phyloP scores from a whole-genome alignment of 441 rosid genomes.

The Aleurites moluccanus region DNA sequence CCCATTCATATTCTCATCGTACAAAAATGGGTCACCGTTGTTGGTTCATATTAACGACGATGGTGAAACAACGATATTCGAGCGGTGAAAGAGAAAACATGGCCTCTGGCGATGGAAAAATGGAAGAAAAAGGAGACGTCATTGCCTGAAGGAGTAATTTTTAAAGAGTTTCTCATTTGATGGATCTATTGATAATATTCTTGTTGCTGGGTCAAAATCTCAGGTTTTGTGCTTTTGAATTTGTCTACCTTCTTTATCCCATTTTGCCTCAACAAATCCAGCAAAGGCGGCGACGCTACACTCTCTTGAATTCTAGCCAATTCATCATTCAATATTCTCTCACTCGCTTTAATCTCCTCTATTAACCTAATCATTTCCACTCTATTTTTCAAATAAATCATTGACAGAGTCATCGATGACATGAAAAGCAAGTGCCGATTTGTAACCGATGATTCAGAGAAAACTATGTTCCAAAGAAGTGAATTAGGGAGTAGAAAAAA shows the following conservation, averaged over 20 bases:
- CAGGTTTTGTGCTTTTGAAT: no score
- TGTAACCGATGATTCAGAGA: conserved; percentile 54
- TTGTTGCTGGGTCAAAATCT: no score
- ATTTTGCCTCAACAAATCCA: conserved; percentile 24
- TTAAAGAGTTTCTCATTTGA: no score
- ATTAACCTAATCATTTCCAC: no score
- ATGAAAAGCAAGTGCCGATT: conserved; percentile 39
- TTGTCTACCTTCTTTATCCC: no score
- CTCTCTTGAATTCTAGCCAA: conserved; percentile 52
- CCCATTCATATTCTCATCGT: no score
- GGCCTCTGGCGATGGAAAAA: no score
- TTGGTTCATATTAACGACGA: not conserved
- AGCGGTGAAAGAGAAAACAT: not conserved
- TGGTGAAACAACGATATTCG: not conserved
- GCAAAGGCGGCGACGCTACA: conserved; percentile 37
- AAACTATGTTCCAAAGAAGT: conserved; percentile 37
- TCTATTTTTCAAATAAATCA: conserved; percentile 41
- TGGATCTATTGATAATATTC: no score
- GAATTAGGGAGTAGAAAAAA: conserved; percentile 43
- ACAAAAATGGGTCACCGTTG: no score
- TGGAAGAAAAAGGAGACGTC: no score
- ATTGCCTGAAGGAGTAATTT: no score
- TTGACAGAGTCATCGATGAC: conserved; percentile 30
- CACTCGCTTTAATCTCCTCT: conserved; percentile 34
- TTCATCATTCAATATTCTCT: conserved; percentile 36